Conservation (phyloP, 345 rosid genomes). For the Moricandia arvensis region DNA sequence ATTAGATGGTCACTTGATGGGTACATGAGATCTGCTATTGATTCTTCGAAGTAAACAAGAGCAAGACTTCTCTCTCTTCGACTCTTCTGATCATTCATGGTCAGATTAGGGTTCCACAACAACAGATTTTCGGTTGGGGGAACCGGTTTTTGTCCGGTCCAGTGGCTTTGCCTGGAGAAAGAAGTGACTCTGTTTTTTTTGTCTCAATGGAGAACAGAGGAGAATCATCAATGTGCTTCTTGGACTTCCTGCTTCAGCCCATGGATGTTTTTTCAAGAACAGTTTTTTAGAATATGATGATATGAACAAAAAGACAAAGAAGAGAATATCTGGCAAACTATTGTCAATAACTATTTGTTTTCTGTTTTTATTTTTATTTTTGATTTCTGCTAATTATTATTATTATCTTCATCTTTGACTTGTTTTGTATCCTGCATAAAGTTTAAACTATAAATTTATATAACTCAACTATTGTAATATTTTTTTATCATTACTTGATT, state of each 20-base stretch:
- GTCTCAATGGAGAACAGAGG: conserved; percentile 77
- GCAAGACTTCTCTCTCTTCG: conserved; percentile 77
- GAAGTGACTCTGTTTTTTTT: conserved; percentile 85
- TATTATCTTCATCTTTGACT: conserved; percentile 24
- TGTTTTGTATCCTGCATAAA: conserved; percentile 33
- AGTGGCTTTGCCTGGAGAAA: conserved; percentile 85
- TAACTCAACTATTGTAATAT: too few relatives aligned
- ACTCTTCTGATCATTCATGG: conserved; percentile 89
- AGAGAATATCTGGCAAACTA: background rate
- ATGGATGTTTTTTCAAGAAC: conserved; percentile 72
- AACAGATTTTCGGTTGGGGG: conserved; percentile 96
- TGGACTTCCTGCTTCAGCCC: conserved; percentile 81
- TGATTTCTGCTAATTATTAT: conserved; percentile 2
- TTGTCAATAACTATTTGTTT: conserved; percentile 27
- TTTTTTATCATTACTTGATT: too few relatives aligned
- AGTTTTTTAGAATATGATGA: conserved; percentile 31
- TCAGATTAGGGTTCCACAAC: conserved; percentile 78
- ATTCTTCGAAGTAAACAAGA: conserved; percentile 83
- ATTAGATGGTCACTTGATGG: conserved; percentile 71
- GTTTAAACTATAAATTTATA: conserved; percentile 24
- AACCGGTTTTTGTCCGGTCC: conserved; percentile 80
- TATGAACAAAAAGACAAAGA: background rate
- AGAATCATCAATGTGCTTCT: conserved; percentile 82
- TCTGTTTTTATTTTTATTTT: conserved; percentile 11
- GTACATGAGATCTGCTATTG: conserved; percentile 94